Evolutionary conservation across 2,329 filamentous ascomycete species (phyloP).

Genomic region (Calonectria pteridis): DNA sequence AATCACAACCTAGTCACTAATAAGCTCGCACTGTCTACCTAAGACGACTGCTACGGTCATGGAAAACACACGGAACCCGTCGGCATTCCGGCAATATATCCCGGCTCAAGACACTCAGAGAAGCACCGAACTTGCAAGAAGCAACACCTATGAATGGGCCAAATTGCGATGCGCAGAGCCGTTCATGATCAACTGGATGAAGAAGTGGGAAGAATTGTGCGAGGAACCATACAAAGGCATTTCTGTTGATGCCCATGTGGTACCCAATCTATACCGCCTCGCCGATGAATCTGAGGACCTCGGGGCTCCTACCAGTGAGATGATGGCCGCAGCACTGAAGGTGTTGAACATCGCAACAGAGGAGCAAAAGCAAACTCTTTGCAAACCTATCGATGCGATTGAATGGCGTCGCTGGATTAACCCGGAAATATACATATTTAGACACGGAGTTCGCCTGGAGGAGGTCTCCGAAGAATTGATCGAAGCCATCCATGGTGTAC

Average conservation of each 20-base stretch:
- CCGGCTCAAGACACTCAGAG: neutral
- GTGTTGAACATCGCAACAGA: neutral
- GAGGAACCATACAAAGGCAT: neutral
- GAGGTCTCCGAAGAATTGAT: neutral
- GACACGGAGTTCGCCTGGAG: neutral
- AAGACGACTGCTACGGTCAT: neutral
- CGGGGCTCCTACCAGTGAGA: neutral
- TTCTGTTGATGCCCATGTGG: neutral
- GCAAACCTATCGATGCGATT: neutral
- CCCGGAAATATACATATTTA: neutral
- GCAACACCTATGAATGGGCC: conserved; percentile 1
- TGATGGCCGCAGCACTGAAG: neutral
- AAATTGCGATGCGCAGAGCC: neutral
- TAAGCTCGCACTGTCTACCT: neutral
- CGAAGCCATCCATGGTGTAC: neutral
- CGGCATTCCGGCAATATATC: neutral
- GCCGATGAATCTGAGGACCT: neutral
- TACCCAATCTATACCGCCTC: neutral
- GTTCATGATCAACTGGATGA: neutral
- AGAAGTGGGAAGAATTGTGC: neutral
- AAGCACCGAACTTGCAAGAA: neutral
- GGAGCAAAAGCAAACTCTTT: neutral
- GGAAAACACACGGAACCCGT: neutral
- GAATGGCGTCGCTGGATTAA: conserved; percentile 4
- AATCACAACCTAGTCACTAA: neutral